A percentile compares a stretch with the other conserved stretches of the same genome.
These are phyloP conservation scores for Leptographium wingfieldii DNA, from an alignment of 2,329 filamentous ascomycete genomes.

Conservation along the genomic window DNA sequence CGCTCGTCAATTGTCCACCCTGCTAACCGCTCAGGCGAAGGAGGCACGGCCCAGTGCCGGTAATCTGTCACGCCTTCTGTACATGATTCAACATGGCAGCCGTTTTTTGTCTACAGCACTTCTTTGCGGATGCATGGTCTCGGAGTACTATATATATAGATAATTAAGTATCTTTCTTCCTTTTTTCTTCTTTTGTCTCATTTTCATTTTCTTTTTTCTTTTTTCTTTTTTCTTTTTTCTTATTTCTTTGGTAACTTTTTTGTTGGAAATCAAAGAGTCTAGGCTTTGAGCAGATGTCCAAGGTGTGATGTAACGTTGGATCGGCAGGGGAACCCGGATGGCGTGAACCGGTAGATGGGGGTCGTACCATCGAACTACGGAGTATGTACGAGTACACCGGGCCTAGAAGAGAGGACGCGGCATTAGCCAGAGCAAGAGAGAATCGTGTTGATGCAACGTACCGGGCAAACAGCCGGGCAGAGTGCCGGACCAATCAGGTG, in stretches of 20 bases:
- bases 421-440: neutral
- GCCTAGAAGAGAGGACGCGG: too few relatives aligned
- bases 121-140: neutral
- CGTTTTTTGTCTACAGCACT: neutral
- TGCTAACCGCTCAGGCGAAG: neutral
- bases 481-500: neutral
- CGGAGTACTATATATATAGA: neutral
- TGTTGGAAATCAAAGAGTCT: neutral
- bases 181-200: neutral
- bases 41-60: neutral
- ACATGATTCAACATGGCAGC: neutral
- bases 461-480: neutral
- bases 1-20: too few relatives aligned
- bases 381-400: neutral
- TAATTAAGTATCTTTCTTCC: neutral
- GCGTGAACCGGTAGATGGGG: neutral
- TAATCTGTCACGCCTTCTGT: neutral
- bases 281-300: neutral
- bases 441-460: neutral
- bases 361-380: neutral
- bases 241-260: neutral
- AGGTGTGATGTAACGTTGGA: neutral
- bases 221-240: neutral
- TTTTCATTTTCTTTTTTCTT: neutral
- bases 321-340: neutral